Evolutionary conservation across 1,139 yeast genomes (phyloP), one percentile per base, ranked within the genome.

Genomic region (Meyerozyma guilliermondii): DNA sequence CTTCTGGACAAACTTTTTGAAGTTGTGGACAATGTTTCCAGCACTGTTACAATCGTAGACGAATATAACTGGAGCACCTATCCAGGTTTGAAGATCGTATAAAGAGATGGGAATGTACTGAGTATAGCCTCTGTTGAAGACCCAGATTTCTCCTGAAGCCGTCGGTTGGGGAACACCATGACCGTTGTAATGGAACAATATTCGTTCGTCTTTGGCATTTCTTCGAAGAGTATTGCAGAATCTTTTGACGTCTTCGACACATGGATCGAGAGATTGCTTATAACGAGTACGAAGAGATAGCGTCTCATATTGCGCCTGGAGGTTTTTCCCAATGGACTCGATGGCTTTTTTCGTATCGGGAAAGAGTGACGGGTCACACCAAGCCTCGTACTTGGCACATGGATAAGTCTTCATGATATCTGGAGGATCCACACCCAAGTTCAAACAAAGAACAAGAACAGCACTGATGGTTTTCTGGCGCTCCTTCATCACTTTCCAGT

Each of bases 131-230:
- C 97, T 71, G 62, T 92, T 92, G 66, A 92, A 92, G 13, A 94
- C 98, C 99, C 99, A 92, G 18, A 92, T 88, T 58, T 92, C 99
- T n/a, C 99, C 99, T 42, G 91, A 81, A 24, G 89, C 81, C 0
- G 98, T 94, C 0, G 99, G 98, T 51, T 89, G 89, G 0, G 99
- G 99, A 2, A 92, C 99, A 14, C 99, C 99, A 58, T 92, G 99
- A 4, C 99, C 99, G 56, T 92, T 92, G 60, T 94, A 92, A 60
- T 94, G 98, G 62, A 92, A 92, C 42, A 92, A 62, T 9, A 91
- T 85, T 43, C 98, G 74, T 57, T 84, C 91, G 49, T 92, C 98
- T 56, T 92, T 87, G 4, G 98, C 96, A 45, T 87, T 86, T 44
- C 98, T 74, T 52, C 98, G 71, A 48, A 92, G 67, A 0, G 95